Conservation (phyloP, 805 yeast genomes). For the Yarrowia yakushimensis region DNA sequence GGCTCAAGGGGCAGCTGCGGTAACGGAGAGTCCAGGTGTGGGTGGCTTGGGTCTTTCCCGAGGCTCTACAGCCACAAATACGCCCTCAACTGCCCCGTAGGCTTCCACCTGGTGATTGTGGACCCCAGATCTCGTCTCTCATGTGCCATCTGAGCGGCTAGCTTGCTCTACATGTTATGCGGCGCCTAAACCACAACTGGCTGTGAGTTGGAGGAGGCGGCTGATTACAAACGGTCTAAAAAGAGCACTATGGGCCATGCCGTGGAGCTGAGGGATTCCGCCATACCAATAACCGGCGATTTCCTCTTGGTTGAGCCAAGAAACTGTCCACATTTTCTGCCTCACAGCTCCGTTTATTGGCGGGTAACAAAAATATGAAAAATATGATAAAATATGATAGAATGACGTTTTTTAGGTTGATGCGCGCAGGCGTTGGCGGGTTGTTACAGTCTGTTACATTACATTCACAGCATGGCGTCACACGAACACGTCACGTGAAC, state of each 20-base stretch:
- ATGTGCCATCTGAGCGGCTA: not conserved
- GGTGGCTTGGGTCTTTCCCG: too few relatives aligned
- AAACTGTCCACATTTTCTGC: too few relatives aligned
- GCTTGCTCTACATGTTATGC: not conserved
- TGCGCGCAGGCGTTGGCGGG: not conserved
- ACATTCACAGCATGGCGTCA: slow-evolving; percentile 5
- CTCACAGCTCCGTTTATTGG: too few relatives aligned
- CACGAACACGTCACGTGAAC: slow-evolving; percentile 16
- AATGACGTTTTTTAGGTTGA: not conserved
- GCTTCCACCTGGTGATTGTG: not conserved
- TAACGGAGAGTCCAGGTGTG: not conserved
- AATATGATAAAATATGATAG: too few relatives aligned
- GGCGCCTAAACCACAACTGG: slow-evolving; percentile 13
- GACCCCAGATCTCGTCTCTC: not conserved
- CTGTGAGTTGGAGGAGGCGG: not conserved
- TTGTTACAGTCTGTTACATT: not conserved
- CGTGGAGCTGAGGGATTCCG: not conserved
- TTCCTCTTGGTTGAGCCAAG: too few relatives aligned
- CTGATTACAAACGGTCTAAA: not conserved
- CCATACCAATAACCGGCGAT: too few relatives aligned
- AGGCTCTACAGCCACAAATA: too few relatives aligned
- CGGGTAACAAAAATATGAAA: too few relatives aligned
- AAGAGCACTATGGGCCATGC: not conserved
- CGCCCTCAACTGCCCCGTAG: not conserved
- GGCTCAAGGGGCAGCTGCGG: slow-evolving; percentile 20